Percentiles rank a stretch among this genome's conserved stretches.
These are phyloP conservation scores for Neodidymelliopsis sp. DNA, from an alignment of 2,329 filamentous ascomycete genomes.

Conservation along the genomic window DNA sequence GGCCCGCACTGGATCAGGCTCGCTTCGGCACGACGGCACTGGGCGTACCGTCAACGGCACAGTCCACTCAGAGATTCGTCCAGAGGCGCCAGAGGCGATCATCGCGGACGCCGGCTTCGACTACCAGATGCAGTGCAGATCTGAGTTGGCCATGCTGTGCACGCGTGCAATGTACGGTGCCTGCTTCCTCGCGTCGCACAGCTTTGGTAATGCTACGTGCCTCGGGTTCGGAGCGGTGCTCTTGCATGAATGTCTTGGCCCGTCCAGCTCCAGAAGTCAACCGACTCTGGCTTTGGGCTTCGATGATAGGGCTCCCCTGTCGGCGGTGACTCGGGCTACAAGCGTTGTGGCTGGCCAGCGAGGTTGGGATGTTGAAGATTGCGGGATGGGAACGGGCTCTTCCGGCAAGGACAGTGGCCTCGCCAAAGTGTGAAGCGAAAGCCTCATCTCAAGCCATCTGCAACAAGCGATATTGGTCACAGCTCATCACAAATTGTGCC, in stretches of 20 bases:
- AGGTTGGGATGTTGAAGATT: conserved; percentile 18
- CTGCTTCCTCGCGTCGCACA: conserved; percentile 24
- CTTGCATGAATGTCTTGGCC: conserved; percentile 22
- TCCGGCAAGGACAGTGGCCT: conserved; percentile 10
- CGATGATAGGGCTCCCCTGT: conserved; percentile 18
- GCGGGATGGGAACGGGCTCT: conserved; percentile 16
- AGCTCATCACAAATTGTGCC: conserved; percentile 17
- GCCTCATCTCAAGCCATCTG: conserved; percentile 35
- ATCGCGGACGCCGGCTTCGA: conserved; percentile 33
- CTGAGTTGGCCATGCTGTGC: conserved; percentile 34
- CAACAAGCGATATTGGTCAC: conserved; percentile 35
- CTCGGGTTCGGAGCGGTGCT: conserved; percentile 3
- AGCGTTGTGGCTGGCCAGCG: conserved; percentile 25
- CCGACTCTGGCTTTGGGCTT: conserved; percentile 27
- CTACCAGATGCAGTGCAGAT: conserved; percentile 33
- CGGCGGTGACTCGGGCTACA: conserved; percentile 25
- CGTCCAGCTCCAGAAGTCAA: conserved; percentile 20
- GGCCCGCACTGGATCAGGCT: conserved; percentile 23
- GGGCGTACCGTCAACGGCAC: conserved; percentile 16
- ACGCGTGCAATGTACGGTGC: conserved; percentile 22
- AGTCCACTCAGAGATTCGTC: conserved; percentile 22
- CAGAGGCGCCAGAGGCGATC: conserved; percentile 32
- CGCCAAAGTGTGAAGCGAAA: conserved; percentile 17
- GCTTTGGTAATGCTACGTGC: conserved; percentile 25
- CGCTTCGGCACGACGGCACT: conserved; percentile 35